Evolutionary conservation across 2,329 filamentous ascomycete species (phyloP).

Genomic region (Colletotrichum caudatum): DNA sequence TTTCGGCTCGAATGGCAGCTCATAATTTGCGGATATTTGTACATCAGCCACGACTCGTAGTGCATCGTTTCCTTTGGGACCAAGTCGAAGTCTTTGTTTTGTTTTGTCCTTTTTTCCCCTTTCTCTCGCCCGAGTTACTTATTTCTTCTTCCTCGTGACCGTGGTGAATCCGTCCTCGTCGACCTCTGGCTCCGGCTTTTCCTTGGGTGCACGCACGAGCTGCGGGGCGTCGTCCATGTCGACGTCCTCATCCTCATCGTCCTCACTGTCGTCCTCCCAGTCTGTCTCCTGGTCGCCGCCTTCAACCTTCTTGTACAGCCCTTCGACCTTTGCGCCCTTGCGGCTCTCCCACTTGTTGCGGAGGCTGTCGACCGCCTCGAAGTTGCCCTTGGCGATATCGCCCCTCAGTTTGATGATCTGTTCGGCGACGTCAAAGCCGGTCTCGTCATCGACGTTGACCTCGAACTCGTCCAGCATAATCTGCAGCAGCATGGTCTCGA

Average conservation of each 20-base stretch:
- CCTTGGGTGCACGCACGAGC: slow-evolving; percentile 67
- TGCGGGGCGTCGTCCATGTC: slow-evolving; percentile 78
- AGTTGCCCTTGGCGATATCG: slow-evolving; percentile 74
- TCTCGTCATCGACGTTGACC: slow-evolving; percentile 91
- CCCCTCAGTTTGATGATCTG: slow-evolving; percentile 77
- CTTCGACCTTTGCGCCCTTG: slow-evolving; percentile 69
- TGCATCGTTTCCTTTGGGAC: slow-evolving; percentile 27
- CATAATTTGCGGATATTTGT: slow-evolving; percentile 79
- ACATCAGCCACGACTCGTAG: slow-evolving; percentile 71
- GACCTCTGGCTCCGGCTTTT: slow-evolving; percentile 76
- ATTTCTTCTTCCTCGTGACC: slow-evolving; percentile 77
- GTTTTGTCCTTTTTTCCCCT: neutral
- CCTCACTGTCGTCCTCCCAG: slow-evolving; percentile 71
- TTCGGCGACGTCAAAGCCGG: slow-evolving; percentile 77
- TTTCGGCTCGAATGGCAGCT: slow-evolving; percentile 35
- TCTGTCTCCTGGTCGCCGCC: slow-evolving; percentile 69
- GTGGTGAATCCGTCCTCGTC: slow-evolving; percentile 87
- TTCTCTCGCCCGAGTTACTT: slow-evolving; percentile 45
- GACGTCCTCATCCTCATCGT: slow-evolving; percentile 67
- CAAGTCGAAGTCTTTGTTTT: slow-evolving; percentile 23
- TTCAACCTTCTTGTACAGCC: slow-evolving; percentile 67
- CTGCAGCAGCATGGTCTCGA: slow-evolving; percentile 87
- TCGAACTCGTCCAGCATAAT: slow-evolving; percentile 98
- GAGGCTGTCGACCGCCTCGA: slow-evolving; percentile 73
- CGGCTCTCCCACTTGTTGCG: slow-evolving; percentile 71